A percentile compares a stretch with the other conserved stretches of the same genome.
Conservation (phyloP, 2,329 filamentous ascomycete genomes). For the Aspergillus costaricaensis region DNA sequence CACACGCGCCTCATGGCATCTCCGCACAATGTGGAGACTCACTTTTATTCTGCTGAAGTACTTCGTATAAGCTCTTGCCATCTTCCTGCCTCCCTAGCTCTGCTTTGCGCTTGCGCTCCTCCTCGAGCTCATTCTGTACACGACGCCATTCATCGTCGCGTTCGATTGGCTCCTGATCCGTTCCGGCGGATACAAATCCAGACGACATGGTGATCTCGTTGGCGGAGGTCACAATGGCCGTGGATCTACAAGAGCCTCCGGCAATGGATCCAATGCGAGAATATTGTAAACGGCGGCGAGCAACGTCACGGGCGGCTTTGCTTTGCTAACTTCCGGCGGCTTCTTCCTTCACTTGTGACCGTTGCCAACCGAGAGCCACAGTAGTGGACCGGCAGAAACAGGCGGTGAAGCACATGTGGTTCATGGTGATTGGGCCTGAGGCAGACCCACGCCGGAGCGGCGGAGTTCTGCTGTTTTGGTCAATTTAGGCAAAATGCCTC, state of each 20-base stretch:
- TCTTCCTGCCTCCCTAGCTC: slow-evolving; percentile 55
- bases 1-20: background rate
- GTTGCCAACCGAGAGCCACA: slow-evolving; percentile 9
- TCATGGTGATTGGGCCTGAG: background rate
- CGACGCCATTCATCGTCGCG: slow-evolving; percentile 48
- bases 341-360: background rate
- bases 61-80: slow-evolving; percentile 53
- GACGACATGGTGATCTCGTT: slow-evolving; percentile 42
- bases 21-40: slow-evolving; percentile 25
- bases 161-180: slow-evolving; percentile 42
- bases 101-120: slow-evolving; percentile 47
- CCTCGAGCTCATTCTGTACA: slow-evolving; percentile 49
- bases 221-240: background rate
- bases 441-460: slow-evolving; percentile 1
- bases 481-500: slow-evolving; percentile 13
- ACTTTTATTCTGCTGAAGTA: slow-evolving; percentile 54
- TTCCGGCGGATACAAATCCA: slow-evolving; percentile 49
- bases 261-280: background rate
- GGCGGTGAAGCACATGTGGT: background rate
- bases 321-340: background rate
- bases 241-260: too few relatives aligned
- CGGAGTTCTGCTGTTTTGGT: background rate
- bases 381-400: slow-evolving; percentile 13
- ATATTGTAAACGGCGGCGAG: background rate
- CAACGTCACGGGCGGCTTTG: background rate